Conservation (phyloP, 2,329 filamentous ascomycete species). For the Nemania sp. region DNA sequence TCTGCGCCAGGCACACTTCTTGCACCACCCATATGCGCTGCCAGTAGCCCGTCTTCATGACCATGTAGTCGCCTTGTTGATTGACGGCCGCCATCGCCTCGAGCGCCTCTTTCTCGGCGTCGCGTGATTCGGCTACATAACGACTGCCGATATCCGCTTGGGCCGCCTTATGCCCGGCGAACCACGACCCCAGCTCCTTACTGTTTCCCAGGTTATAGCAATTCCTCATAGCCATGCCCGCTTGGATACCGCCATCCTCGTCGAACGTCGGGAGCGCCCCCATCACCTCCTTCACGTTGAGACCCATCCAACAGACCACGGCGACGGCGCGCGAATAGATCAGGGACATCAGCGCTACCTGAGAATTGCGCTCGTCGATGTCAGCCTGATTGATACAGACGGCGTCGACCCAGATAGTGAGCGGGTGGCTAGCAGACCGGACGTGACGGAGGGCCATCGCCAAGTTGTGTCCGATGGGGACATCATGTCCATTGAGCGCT, state of each 20-base stretch:
- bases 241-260: background rate
- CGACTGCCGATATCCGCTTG: background rate
- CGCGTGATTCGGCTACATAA: background rate
- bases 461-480: conserved; percentile 5
- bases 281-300: background rate
- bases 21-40: conserved; percentile 13
- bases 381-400: conserved; percentile 17
- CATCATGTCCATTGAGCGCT: background rate
- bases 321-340: conserved; percentile 3
- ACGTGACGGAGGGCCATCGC: conserved; percentile 11
- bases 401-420: conserved; percentile 12
- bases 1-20: conserved; percentile 8
- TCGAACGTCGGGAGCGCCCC: background rate
- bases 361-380: conserved; percentile 9
- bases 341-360: conserved; percentile 6
- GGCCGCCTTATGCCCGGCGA: background rate
- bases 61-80: background rate
- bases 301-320: conserved; percentile 2
- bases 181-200: conserved; percentile 8
- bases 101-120: conserved; percentile 4
- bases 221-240: background rate
- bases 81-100: background rate
- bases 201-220: conserved; percentile 3
- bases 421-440: background rate
- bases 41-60: conserved; percentile 11